Conservation (phyloP, 495 filamentous ascomycete species). For the Penicillium crystallinum region DNA sequence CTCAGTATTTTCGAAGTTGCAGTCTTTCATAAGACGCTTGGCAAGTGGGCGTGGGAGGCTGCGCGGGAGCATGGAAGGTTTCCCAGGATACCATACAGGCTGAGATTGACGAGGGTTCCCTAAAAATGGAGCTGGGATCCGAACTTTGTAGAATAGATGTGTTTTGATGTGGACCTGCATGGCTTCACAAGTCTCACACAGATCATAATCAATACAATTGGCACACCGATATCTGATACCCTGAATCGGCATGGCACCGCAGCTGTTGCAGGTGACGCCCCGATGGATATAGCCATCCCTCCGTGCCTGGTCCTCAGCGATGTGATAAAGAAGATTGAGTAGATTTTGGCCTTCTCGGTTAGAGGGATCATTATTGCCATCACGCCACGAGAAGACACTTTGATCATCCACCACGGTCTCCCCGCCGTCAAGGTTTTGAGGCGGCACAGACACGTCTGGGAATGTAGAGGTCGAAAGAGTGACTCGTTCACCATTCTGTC, state of each 20-base stretch:
- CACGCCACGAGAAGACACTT: constrained; percentile 53
- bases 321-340: constrained; percentile 66
- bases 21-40: constrained; percentile 61
- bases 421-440: constrained; percentile 41
- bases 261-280: constrained; percentile 88
- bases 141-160: constrained; percentile 92
- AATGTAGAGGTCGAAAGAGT: constrained; percentile 40
- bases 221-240: constrained; percentile 88
- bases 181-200: constrained; percentile 84
- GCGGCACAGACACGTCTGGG: constrained; percentile 44
- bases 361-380: constrained; percentile 46
- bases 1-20: constrained; percentile 73
- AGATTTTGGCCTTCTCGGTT: constrained; percentile 67
- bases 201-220: constrained; percentile 89
- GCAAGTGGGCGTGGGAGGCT: constrained; percentile 59
- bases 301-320: constrained; percentile 76
- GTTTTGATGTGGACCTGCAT: constrained; percentile 82
- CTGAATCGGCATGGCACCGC: constrained; percentile 77
- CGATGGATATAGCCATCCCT: constrained; percentile 88
- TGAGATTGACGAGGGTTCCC: constrained; percentile 63
- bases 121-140: constrained; percentile 65
- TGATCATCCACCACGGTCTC: constrained; percentile 58
- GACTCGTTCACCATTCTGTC: constrained; percentile 40
- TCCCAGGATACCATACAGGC: constrained; percentile 86
- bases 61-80: constrained; percentile 62